phyloP scores from a whole-genome alignment of 2,329 filamentous ascomycete species.

The Colletotrichum liaoningense region DNA sequence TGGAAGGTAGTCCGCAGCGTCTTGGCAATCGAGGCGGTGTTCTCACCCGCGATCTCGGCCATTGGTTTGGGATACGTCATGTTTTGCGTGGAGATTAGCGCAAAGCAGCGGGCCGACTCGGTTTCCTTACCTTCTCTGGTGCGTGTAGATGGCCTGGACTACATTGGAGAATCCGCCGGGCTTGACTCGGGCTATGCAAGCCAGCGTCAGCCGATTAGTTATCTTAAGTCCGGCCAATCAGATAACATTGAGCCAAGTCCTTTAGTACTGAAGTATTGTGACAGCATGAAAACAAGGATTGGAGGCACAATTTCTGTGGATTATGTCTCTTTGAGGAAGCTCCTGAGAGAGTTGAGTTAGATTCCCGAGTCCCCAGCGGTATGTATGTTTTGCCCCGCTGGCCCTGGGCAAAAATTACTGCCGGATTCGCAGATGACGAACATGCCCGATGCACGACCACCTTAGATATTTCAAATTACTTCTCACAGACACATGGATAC shows the following conservation, averaged over 20 bases:
- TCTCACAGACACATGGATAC: too few species aligned
- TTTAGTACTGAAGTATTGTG: not conserved
- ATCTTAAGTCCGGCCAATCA: not conserved
- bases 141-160: not conserved
- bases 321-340: not conserved
- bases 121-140: not conserved
- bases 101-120: not conserved
- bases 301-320: not conserved
- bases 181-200: not conserved
- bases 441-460: too few species aligned
- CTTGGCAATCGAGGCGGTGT: not conserved
- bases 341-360: not conserved
- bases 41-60: not conserved
- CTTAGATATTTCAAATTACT: too few species aligned
- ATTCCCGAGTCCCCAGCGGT: not conserved
- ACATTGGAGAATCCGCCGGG: not conserved
- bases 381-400: too few species aligned
- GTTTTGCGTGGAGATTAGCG: not conserved
- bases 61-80: not conserved
- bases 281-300: not conserved
- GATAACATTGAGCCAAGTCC: too few species aligned
- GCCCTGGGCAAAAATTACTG: too few species aligned
- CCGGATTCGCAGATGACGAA: too few species aligned
- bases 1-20: too few species aligned
- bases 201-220: not conserved